Conservation (phyloP, 345 rosid genomes). For the Linum trigynum region DNA sequence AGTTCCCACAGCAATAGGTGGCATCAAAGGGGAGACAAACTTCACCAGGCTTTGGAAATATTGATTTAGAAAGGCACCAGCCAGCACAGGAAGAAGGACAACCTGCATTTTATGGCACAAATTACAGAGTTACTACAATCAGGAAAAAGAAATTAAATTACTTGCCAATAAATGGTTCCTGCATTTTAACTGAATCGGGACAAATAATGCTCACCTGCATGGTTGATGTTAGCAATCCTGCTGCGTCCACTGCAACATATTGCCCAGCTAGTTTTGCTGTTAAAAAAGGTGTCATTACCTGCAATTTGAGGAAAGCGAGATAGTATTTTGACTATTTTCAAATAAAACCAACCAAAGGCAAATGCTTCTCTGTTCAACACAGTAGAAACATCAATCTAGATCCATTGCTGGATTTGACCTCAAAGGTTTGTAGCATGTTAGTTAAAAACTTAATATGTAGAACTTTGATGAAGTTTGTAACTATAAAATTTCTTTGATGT, state of each 20-base stretch:
- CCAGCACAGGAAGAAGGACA: slow-evolving; percentile 81
- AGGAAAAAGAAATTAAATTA: neutral
- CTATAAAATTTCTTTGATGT: neutral
- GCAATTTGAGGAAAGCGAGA: slow-evolving; percentile 9
- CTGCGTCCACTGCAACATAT: slow-evolving; percentile 76
- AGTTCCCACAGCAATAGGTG: slow-evolving; percentile 73
- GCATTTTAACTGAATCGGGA: neutral
- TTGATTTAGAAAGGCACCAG: slow-evolving; percentile 70
- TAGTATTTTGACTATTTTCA: neutral
- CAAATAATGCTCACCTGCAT: slow-evolving; percentile 44
- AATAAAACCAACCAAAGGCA: neutral
- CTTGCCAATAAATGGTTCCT: neutral
- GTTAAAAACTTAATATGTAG: neutral
- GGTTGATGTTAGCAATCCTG: slow-evolving; percentile 57
- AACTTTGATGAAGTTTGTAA: no score
- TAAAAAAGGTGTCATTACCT: slow-evolving; percentile 87
- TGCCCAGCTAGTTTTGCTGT: slow-evolving; percentile 82
- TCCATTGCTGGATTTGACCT: neutral
- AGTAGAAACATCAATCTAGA: no score
- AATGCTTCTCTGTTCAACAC: neutral
- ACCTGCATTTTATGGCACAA: slow-evolving; percentile 33
- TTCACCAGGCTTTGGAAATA: slow-evolving; percentile 63
- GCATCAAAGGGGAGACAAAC: slow-evolving; percentile 71
- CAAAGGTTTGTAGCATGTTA: neutral
- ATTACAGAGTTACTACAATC: neutral